phyloP scores from a whole-genome alignment of 257 asterid genomes.

The Verbascum thapsus region DNA sequence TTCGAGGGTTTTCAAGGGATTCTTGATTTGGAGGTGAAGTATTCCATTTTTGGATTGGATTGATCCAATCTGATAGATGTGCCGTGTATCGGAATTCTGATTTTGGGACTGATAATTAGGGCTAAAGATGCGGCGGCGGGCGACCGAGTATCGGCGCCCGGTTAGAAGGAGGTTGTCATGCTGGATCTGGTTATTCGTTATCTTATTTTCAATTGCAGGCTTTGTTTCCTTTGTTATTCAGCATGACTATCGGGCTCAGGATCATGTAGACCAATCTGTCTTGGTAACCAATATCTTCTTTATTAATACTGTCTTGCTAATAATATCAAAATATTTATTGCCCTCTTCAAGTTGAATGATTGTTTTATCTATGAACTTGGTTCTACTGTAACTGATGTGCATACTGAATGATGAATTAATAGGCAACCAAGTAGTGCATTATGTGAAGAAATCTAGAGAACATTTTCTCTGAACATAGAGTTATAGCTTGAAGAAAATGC shows the following conservation, averaged over 20 bases:
- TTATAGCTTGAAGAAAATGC: too few relatives aligned
- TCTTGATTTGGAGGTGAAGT: conserved; percentile 35
- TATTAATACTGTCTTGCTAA: too few relatives aligned
- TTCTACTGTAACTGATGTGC: too few relatives aligned
- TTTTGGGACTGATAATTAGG: conserved; percentile 42
- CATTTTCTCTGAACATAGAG: too few relatives aligned
- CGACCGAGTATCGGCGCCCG: conserved; percentile 92
- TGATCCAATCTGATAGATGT: conserved; percentile 41
- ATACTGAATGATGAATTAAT: not conserved
- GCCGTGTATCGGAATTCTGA: conserved; percentile 34
- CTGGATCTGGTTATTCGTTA: conserved; percentile 83
- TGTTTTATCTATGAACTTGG: conserved; percentile 1
- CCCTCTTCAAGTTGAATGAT: not conserved
- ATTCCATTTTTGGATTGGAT: conserved; percentile 5
- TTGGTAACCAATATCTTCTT: conserved; percentile 45
- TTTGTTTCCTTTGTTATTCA: conserved; percentile 64
- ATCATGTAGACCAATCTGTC: conserved; percentile 61
- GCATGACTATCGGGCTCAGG: conserved; percentile 53
- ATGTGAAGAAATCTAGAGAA: not conserved
- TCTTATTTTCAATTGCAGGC: conserved; percentile 55
- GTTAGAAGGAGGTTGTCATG: conserved; percentile 67
- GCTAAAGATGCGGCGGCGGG: conserved; percentile 89
- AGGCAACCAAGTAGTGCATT: not conserved
- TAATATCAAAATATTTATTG: too few relatives aligned
- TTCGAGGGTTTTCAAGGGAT: conserved; percentile 31